Percentiles rank a stretch among this genome's conserved stretches.
Evolutionary conservation across 2,329 filamentous ascomycete genomes (phyloP).

Genomic region (Xylaria sp.): DNA sequence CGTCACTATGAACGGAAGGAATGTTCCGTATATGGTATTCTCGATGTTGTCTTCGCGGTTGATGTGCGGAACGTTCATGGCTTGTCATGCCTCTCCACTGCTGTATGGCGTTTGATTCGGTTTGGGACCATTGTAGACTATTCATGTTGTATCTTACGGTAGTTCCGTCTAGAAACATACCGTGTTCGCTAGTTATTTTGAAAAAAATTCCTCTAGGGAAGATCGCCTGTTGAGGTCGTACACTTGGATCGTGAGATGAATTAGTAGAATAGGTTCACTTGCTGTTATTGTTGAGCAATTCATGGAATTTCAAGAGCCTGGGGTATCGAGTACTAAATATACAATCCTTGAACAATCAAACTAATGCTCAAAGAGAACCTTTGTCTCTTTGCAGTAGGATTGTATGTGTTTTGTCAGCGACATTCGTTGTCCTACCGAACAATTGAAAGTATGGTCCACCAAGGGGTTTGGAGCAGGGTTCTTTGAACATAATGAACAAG

Average conservation of each 20-base stretch:
- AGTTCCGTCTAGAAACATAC: conserved; percentile 2
- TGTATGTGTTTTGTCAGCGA: background rate
- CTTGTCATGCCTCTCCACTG: conserved; percentile 16
- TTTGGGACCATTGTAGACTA: conserved; percentile 2
- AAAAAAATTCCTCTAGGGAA: background rate
- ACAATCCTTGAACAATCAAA: background rate
- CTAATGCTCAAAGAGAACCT: background rate
- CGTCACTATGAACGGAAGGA: conserved; percentile 12
- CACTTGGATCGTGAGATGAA: background rate
- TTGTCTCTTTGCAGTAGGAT: background rate
- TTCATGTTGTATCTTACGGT: conserved; percentile 10
- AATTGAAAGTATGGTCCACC: background rate
- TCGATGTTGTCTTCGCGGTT: background rate
- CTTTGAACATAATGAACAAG: background rate
- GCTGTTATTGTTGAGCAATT: background rate
- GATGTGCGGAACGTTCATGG: background rate
- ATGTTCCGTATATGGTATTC: background rate
- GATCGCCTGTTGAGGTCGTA: background rate
- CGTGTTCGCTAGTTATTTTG: background rate
- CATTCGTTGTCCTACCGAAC: background rate
- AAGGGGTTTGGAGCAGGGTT: background rate
- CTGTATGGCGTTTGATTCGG: background rate
- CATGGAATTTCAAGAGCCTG: background rate
- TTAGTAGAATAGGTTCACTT: background rate
- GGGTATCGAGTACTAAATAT: conserved; percentile 14